A percentile compares a stretch with the other conserved stretches of the same genome.
Evolutionary conservation across 2,329 filamentous ascomycete genomes (phyloP).

Genomic region (Colletotrichum chrysophilum): DNA sequence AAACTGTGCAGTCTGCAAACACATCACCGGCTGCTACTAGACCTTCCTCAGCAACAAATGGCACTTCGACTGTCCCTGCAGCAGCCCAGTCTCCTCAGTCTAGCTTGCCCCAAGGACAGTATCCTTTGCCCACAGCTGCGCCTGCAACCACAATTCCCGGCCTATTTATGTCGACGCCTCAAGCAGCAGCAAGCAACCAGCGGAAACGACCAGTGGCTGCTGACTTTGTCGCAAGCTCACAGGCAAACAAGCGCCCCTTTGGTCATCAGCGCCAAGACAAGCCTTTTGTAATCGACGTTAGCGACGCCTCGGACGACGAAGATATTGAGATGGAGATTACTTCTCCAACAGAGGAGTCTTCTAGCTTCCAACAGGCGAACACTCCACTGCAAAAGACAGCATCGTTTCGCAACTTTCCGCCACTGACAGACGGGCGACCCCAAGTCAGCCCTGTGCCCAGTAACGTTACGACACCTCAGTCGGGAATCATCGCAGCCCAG

Average conservation of each 20-base stretch:
- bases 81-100: neutral
- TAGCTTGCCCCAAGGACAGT: neutral
- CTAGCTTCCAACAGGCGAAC: slow-evolving; percentile 34
- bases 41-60: neutral
- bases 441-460: slow-evolving; percentile 45
- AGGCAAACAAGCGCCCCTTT: slow-evolving; percentile 63
- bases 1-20: neutral
- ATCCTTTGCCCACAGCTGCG: neutral
- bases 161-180: slow-evolving; percentile 36
- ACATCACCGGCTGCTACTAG: neutral
- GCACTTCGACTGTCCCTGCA: neutral
- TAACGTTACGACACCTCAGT: slow-evolving; percentile 40
- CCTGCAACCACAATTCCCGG: slow-evolving; percentile 38
- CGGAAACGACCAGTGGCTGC: slow-evolving; percentile 63
- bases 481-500: slow-evolving; percentile 35
- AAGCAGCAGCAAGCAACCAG: slow-evolving; percentile 27
- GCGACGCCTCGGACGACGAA: slow-evolving; percentile 69
- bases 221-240: slow-evolving; percentile 68
- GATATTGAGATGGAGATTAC: slow-evolving; percentile 73
- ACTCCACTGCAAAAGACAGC: slow-evolving; percentile 37
- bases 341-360: slow-evolving; percentile 51
- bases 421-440: slow-evolving; percentile 43
- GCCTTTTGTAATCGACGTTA: slow-evolving; percentile 82
- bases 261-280: slow-evolving; percentile 63
- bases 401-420: slow-evolving; percentile 50